Evolutionary conservation across 2,329 filamentous ascomycete genomes (phyloP).

Genomic region (Coleophoma crateriformis): DNA sequence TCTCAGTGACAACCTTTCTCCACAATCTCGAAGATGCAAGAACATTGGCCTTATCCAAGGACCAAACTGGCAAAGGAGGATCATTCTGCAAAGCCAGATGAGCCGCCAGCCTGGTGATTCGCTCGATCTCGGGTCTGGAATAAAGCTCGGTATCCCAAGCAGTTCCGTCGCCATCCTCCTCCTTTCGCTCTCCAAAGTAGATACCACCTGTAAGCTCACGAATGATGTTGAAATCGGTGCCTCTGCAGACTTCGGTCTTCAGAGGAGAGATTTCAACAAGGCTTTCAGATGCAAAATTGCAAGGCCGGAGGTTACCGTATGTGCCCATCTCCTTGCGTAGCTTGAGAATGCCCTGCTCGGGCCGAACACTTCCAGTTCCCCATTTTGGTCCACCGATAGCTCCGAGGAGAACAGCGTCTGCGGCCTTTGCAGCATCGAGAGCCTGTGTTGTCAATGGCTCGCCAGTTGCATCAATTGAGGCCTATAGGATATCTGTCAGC

Average conservation of each 20-base stretch:
- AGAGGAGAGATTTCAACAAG: slow-evolving; percentile 83
- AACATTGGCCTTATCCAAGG: slow-evolving; percentile 94
- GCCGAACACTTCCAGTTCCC: slow-evolving; percentile 82
- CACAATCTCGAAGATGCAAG: slow-evolving; percentile 85
- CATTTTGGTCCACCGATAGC: slow-evolving; percentile 96
- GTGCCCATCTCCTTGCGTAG: slow-evolving; percentile 92
- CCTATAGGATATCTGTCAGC: slow-evolving; percentile 41
- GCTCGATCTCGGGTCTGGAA: slow-evolving; percentile 78
- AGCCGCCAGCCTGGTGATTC: slow-evolving; percentile 76
- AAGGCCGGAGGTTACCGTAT: slow-evolving; percentile 92
- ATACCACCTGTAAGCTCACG: slow-evolving; percentile 89
- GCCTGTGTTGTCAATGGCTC: slow-evolving; percentile 77
- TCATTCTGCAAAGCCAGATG: slow-evolving; percentile 72
- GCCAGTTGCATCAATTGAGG: slow-evolving; percentile 80
- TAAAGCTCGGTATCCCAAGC: slow-evolving; percentile 87
- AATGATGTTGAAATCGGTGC: slow-evolving; percentile 88
- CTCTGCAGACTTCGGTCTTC: slow-evolving; percentile 77
- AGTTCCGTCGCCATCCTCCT: slow-evolving; percentile 67
- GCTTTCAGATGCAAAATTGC: slow-evolving; percentile 86
- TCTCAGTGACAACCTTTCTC: slow-evolving; percentile 79
- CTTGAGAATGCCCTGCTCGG: slow-evolving; percentile 84
- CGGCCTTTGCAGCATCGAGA: slow-evolving; percentile 74
- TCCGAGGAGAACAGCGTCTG: slow-evolving; percentile 86
- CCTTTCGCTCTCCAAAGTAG: slow-evolving; percentile 88
- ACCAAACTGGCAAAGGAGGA: slow-evolving; percentile 75